Evolutionary conservation across 2,329 filamentous ascomycete species (phyloP), one percentile per base, ranked within the genome.

Genomic region (Clonostachys byssicola): DNA sequence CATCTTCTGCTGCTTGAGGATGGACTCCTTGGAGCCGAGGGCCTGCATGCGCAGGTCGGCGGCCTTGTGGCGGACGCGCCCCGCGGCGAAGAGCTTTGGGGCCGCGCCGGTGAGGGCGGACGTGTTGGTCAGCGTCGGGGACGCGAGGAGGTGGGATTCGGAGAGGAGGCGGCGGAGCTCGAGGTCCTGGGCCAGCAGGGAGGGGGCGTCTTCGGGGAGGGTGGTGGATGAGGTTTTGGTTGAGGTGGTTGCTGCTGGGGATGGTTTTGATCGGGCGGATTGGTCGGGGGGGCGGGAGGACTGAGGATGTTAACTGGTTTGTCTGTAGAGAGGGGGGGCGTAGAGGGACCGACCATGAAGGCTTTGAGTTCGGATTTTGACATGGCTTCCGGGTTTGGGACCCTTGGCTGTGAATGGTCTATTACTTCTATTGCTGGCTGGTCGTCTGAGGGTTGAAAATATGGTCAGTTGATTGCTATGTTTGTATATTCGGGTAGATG

Each of bases 151-250:
- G 67, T 96, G 91, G 0, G 92, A 96, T 74, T 99, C 94, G 56
- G 86, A 80, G 49, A 99, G 82, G 39, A 99, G 83, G 42, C 91
- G 86, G 65, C 96, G 92, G 13, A 99, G 83, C 38, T 89, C 92
- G 46, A 96, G 83, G 65, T 97, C 94, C 65, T 96, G 92, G 63
- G 92, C 91, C 16, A 97, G 77, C 51, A 95, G 87, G 12, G 78
- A 78, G 52, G 75, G 75, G 45, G 78, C 77, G 60, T 86, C 80
- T 59, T 86, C 81, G 49, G 76, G 65, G 45, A 67, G 53, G 34
- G 47, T 43, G 20, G 57, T 47, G 57, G 64, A 48, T 54, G 57
- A 48, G 48, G 61, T 54, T 14, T 60, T 53, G 23, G 64, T n/a
- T 33, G 54, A 4, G 30, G 33, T 58, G 47, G 40, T 62, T 43